Evolutionary conservation across 768 basidiomycete species (phyloP), one percentile per base, ranked within the genome.

Genomic region (Tylopilus plumbeoviolaceoides): DNA sequence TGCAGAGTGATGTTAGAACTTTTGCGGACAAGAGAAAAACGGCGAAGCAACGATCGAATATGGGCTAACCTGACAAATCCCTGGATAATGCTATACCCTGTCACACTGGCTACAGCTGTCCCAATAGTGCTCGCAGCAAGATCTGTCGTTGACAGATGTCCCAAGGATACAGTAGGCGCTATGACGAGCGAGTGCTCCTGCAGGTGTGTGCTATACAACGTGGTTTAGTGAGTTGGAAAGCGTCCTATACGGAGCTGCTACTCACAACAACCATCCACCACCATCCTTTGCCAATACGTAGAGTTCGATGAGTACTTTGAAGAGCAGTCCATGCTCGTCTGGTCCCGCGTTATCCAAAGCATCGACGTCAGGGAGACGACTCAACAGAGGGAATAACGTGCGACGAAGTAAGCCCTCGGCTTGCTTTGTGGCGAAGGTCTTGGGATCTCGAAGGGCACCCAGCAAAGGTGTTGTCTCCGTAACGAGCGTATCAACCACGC

Each of bases 121-220:
- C 67, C 73, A 9, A 77, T 59, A n/a, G 73, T 75, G 6, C 76
- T 71, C 0, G 78, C 79, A 4, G 81, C 81, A 9, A 82, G 72
- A 49, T 79, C 75, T 0, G 68, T 74, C 0, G 80, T 80, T 1
- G 78, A 78, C 7, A 82, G 65, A 64, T 82, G 81, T 10, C 81
- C 81, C 48, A 80, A 71, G 5, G 73, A 74, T 33, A 82, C 9
- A 65, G 41, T 57, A 18, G 58, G 63, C 35, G 60, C 63, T 51
- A 65, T 46, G 21, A 65, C 49, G 23, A 63, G 63, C 8, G 58
- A 63, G 36, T 65, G 61, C 9, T 65, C 63, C 23, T 63, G 61
- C 36, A 65, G 20, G 28, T 57, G 51, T 2, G 49, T 50, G 33
- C 63, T 65, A 30, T 30, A 55, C 23, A n/a, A 31, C 42, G 31